These are phyloP conservation scores for Amylocarpus encephaloides DNA, from an alignment of 2,329 filamentous ascomycete genomes.

Conservation along the genomic window DNA sequence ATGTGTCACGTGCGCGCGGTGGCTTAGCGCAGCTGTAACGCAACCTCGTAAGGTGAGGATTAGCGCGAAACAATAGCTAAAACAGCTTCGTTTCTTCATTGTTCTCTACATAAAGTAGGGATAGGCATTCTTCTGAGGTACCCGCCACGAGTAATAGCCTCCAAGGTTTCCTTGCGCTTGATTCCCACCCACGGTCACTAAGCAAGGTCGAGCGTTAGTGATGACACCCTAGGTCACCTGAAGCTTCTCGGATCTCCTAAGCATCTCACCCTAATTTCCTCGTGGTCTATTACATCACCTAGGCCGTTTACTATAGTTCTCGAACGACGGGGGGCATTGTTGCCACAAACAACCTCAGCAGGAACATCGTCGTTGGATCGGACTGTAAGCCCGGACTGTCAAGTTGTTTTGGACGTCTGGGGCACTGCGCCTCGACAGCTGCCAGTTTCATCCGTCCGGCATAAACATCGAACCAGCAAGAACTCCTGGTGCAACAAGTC, in stretches of 20 bases:
- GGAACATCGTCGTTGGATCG: too few species aligned
- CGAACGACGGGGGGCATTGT: neutral
- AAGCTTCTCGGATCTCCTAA: conserved; percentile 6
- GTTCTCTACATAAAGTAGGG: neutral
- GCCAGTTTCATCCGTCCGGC: conserved; percentile 18
- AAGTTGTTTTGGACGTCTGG: neutral
- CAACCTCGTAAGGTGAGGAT: too few species aligned
- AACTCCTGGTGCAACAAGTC: neutral
- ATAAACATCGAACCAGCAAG: neutral
- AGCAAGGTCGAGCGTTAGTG: neutral
- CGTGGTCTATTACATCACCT: conserved; percentile 12
- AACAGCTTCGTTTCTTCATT: neutral
- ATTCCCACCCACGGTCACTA: neutral
- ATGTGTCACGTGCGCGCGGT: too few species aligned
- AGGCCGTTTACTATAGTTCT: conserved; percentile 11
- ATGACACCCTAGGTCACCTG: conserved; percentile 2
- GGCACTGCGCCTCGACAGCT: conserved; percentile 8
- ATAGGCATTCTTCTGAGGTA: neutral
- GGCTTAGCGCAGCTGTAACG: too few species aligned
- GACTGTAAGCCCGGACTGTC: too few species aligned
- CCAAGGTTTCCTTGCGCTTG: neutral
- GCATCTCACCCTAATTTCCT: conserved; percentile 18
- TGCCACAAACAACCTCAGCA: too few species aligned
- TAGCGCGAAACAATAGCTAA: too few species aligned
- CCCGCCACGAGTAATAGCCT: conserved; percentile 3